Evolutionary conservation across 805 yeast species (phyloP).

Genomic region (Lipomyces starkeyi): DNA sequence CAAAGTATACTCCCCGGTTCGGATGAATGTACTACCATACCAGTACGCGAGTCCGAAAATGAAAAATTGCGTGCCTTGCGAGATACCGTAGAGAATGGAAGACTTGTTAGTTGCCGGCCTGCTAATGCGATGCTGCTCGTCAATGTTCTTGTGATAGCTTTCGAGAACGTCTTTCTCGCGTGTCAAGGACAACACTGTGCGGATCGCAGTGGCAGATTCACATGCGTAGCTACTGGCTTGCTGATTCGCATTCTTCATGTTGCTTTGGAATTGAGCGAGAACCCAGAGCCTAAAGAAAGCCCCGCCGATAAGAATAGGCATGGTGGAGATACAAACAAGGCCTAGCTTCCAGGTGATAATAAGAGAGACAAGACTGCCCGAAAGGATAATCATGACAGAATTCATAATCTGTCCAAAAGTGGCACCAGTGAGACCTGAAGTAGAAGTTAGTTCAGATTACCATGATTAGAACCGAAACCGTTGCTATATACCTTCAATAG

Average conservation of each 20-base stretch:
- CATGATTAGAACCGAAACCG: neutral
- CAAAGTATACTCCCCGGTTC: slow-evolving; percentile 43
- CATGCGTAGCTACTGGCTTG: slow-evolving; percentile 45
- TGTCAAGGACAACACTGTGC: slow-evolving; percentile 48
- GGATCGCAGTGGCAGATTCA: slow-evolving; percentile 49
- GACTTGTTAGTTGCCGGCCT: slow-evolving; percentile 17
- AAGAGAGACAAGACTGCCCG: slow-evolving; percentile 46
- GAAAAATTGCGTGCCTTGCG: slow-evolving; percentile 51
- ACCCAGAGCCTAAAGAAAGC: slow-evolving; percentile 51
- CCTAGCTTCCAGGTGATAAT: slow-evolving; percentile 52
- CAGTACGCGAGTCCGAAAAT: slow-evolving; percentile 51
- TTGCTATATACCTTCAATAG: slow-evolving; percentile 37
- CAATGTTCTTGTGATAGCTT: slow-evolving; percentile 39
- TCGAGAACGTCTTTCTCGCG: slow-evolving; percentile 49
- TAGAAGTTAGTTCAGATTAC: neutral
- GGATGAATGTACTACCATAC: slow-evolving; percentile 50
- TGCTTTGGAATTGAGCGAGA: slow-evolving; percentile 44
- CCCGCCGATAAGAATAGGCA: slow-evolving; percentile 47
- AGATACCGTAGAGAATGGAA: slow-evolving; percentile 46
- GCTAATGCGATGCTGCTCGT: slow-evolving; percentile 21
- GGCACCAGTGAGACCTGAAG: slow-evolving; percentile 36
- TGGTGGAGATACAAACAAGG: slow-evolving; percentile 49
- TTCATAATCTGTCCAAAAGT: slow-evolving; percentile 45
- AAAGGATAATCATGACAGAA: slow-evolving; percentile 47
- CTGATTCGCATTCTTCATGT: slow-evolving; percentile 29